These are phyloP conservation scores for Actinomucor elegans DNA, from an alignment of 371 early-diverging fungal genomes.

Conservation along the genomic window DNA sequence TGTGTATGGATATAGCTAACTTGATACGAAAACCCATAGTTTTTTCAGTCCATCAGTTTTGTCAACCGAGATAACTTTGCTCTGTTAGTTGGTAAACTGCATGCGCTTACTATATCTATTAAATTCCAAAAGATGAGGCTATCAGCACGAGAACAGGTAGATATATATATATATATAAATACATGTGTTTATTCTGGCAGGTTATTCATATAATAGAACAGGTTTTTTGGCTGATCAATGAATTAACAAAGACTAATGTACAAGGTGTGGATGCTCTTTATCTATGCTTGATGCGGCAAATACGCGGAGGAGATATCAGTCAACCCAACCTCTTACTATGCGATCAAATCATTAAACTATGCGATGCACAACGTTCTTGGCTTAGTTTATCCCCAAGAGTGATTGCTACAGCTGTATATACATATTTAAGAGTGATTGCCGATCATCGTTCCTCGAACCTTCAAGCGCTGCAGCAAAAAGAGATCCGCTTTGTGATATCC, in stretches of 20 bases:
- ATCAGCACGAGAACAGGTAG: conserved; percentile 48
- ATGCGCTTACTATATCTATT: conserved; percentile 38
- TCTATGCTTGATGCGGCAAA: conserved; percentile 57
- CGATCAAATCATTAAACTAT: conserved; percentile 52
- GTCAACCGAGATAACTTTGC: conserved; percentile 69
- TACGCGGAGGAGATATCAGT: conserved; percentile 64
- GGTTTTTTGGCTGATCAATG: conserved; percentile 66
- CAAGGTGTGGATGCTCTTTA: conserved; percentile 60
- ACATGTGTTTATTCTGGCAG: neutral
- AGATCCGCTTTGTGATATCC: conserved; percentile 52
- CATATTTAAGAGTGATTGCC: conserved; percentile 57
- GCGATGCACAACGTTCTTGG: conserved; percentile 49
- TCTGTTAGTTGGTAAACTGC: conserved; percentile 49
- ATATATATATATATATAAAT: too few species aligned
- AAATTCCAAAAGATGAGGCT: conserved; percentile 50
- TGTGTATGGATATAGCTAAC: neutral
- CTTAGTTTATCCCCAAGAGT: conserved; percentile 51
- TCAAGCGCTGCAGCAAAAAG: conserved; percentile 50
- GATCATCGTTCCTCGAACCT: conserved; percentile 58
- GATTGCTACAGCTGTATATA: conserved; percentile 60
- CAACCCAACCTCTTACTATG: conserved; percentile 51
- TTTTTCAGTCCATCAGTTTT: conserved; percentile 59
- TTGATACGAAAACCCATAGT: conserved; percentile 25
- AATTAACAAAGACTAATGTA: conserved; percentile 53
- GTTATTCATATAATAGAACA: too few species aligned